Evolutionary conservation across 83 land plant species (phyloP), one percentile per base, ranked within the genome.

Genomic region (Larix sibirica): DNA sequence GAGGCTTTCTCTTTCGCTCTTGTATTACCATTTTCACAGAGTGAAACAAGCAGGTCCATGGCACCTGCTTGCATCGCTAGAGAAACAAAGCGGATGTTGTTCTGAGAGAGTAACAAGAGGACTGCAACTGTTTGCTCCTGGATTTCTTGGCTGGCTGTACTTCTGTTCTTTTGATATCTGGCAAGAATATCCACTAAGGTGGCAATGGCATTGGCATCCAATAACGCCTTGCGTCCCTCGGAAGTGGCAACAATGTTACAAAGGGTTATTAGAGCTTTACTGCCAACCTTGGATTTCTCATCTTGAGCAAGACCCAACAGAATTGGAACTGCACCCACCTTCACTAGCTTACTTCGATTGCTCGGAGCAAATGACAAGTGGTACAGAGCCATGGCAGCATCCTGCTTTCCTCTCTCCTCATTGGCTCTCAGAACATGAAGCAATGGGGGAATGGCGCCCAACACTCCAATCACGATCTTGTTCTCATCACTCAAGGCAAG

Each of bases 191-290:
- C 80, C 79, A 94, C 87, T 68, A 96, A 75, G 36, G 80, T 82
- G 79, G 84, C 85, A 47, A 92, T 89, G 42, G 86, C 96, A 44
- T 90, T 88, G 58, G 85, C 80, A 69, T 95, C 96, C 77, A 90
- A 31, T 86, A 95, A 36, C 4, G 95, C 91, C 4, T 91, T 84
- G 36, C 93, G 84, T 7, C 96, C 98, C 7, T 92, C 96, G 14
- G 80, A 69, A 64, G 87, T 69, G 18, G 89, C 73, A 10, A 91
- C 93, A 81, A 95, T 56, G 77, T 90, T 94, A 68, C 87, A 83
- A 62, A 96, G 73, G 0, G 91, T 80, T 58, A 89, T 70, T 64
- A 95, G 24, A 2, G 84, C 88, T 63, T 89, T 69, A 67, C 86
- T 85, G 58, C 80, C 62, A 54, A 92, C 16, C 18, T 36, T 85